Evolutionary conservation across 768 basidiomycete species (phyloP), one percentile per base, ranked within the genome.

Genomic region (Boletus edulis): DNA sequence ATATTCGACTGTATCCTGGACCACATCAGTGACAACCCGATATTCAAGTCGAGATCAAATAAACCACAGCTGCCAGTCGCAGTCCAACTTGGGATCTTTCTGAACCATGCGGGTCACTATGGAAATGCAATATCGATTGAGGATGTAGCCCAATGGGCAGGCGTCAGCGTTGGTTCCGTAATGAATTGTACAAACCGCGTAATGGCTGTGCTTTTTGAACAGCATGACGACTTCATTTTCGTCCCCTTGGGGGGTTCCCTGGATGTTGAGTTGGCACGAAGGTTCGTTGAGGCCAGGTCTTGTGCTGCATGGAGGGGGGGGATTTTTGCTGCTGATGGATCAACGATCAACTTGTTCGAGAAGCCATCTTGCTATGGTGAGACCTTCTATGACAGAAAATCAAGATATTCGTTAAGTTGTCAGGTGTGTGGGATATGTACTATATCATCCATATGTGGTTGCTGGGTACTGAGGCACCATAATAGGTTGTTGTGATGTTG

Each of bases 391-490:
- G 24, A 24, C 24, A 24, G 24, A 24, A 24, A 24, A 24, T 24
- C 24, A 31, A 49, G 44, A 1, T 68, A 63, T 24, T 67, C 54
- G 13, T 15, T 62, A 0, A 57, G 61, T 42, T 57, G 49, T 32
- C 64, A 65, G 52, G 66, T 62, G 41, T 7, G 34, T 18, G 32
- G 17, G 9, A 38, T 14, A 12, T 40, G 10, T 17, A n/a, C 27
- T 7, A 4, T 29, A 10, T 3, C 17, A 3, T 24, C 8, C 17
- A 3, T 24, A 24, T 24, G 24, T 24, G 24, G 24, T 24, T 24
- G 24, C 24, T 24, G 24, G 24, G 24, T 24, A 24, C 24, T 24
- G 24, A 24, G 3, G 24, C 24, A 24, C 24, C 24, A 24, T 5
- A 24, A 24, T 5, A 52, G 52, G 7, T 51, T 1, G 14, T 38